Conservation (phyloP, 495 filamentous ascomycete species). For the Staphylotrichum longicolle region DNA sequence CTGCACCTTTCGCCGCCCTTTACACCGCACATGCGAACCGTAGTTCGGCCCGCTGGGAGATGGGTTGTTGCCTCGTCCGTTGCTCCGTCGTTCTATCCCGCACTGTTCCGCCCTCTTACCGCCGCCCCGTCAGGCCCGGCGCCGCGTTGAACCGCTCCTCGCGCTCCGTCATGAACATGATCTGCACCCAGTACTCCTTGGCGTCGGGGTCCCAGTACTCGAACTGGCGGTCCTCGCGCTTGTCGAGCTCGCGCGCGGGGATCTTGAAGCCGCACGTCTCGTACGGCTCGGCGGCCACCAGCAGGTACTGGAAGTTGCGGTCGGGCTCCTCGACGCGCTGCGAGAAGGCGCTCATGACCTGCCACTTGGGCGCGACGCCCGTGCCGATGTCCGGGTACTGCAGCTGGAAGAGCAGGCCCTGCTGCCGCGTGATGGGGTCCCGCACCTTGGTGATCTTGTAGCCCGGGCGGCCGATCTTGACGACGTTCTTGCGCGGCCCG, state of each 20-base stretch:
- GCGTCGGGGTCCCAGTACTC: conserved; percentile 93
- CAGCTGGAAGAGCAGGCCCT: conserved; percentile 89
- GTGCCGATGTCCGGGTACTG: conserved; percentile 89
- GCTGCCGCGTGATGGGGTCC: conserved; percentile 85
- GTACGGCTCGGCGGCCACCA: conserved; percentile 96
- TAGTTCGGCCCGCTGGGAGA: too few relatives aligned
- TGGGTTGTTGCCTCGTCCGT: too few relatives aligned
- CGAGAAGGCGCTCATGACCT: conserved; percentile 97
- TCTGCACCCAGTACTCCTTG: conserved; percentile 98
- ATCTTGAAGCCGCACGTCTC: conserved; percentile 96
- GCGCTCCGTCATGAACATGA: conserved; percentile 98
- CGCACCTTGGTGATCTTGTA: conserved; percentile 97
- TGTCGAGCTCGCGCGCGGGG: conserved; percentile 90
- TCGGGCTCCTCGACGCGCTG: conserved; percentile 96
- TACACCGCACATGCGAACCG: too few relatives aligned
- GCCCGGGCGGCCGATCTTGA: conserved; percentile 95
- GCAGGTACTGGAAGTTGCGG: conserved; percentile 87
- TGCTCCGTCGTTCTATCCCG: too few relatives aligned
- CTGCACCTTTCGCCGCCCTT: too few relatives aligned
- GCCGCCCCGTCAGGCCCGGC: conserved; percentile 67
- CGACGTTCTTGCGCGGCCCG: conserved; percentile 75
- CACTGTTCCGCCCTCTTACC: conserved; percentile 25
- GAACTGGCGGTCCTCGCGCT: conserved; percentile 78
- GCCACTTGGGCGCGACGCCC: conserved; percentile 73
- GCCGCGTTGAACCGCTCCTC: conserved; percentile 95